Base-by-base conservation (phyloP, 1,284 basidiomycete genomes). In the Earliella scabrosa region DNA sequence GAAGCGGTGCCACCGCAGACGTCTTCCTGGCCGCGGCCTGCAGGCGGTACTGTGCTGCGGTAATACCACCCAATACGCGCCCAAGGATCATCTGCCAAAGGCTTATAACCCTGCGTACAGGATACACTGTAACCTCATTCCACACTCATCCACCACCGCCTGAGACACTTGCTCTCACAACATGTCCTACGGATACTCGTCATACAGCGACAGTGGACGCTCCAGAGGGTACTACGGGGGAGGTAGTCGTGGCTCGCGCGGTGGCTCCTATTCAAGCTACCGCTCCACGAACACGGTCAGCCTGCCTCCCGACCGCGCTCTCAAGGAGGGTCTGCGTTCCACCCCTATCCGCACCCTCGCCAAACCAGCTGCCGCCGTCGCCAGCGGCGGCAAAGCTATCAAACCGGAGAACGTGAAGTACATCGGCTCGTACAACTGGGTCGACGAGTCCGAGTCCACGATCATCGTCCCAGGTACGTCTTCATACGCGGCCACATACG, bases 391-490 rank as follows among this genome's bases (percentile, higher is more conserved):
- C 9, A 18, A 20, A 2, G 18, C 48, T 8, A 21, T 60, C 55
- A 54, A 51, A 23, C 58, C 56, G 2, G 47, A 68, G 14, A 65
- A 79, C 49, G 68, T 78, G 27, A 56, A 75, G 20, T 80, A 76
- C 50, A 70, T 83, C 48, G 81, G 80, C 3, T 85, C 84, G 0
- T 86, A 85, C 66, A 82, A 80, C 54, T 85, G 83, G 83, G 61
- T 73, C 16, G 73, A 78, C 56, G 45, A 60, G 53, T n/a, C 44
- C 0, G 63, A 70, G 7, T 79, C 82, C 0, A 81, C 81, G 0
- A 83, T 86, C 45, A 72, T 83, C 21, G 80, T 85, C n/a, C 84
- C 84, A 53, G 82, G 84, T 80, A 63, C 16, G 36, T 44, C 44
- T 26, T 11, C n/a, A n/a, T n/a, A n/a, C n/a, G n/a, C n/a, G n/a